Base-by-base conservation (phyloP, 2,329 filamentous ascomycete species). In the Hymenoscyphus occultus region DNA sequence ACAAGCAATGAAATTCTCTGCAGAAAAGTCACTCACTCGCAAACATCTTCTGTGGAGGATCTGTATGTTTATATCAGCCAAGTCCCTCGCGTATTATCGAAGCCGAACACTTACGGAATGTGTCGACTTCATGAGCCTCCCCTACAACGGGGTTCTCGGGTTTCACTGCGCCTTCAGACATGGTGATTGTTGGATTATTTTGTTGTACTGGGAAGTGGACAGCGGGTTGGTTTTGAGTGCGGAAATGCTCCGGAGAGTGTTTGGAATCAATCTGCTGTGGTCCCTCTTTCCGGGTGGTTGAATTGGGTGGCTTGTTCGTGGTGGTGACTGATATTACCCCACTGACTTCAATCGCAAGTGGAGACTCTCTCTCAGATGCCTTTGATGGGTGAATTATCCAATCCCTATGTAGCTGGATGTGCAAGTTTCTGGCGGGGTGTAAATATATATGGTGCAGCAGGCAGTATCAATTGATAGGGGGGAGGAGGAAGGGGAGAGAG, bases 41-140 rank as follows among this genome's bases (percentile, higher is more conserved):
- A 76, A 89, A 83, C 86, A 89, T 88, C 80, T 86, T 87, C 75
- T 83, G 77, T 5, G 86, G 86, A 71, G 86, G 85, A 72, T 87
- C 86, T 89, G 48, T 54, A 28, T 71, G 65, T 69, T 60, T 59
- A 61, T 31, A 69, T 69, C 61, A 67, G 73, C 64, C 70, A 31
- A 62, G 48, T 63, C 28, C 32, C 60, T 56, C n/a, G 10, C 32
- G 31, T 16, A 51, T 28, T 10, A 10, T 42, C n/a, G 13, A 3
- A 10, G 7, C 12, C 40, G 5, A 14, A n/a, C 9, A 74, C 86
- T 83, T 79, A 89, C 86, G 85, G 75, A 81, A 92, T 22, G 90
- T 93, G 78, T 91, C 88, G 72, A 92, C 89, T 75, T 88, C 80
- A 78, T 92, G 90, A 74, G 90, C 89, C 82, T 93, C 90, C 67